Evolutionary conservation across 2,329 filamentous ascomycete genomes (phyloP), one percentile per base, ranked within the genome.

Genomic region (Polytolypa hystricis): DNA sequence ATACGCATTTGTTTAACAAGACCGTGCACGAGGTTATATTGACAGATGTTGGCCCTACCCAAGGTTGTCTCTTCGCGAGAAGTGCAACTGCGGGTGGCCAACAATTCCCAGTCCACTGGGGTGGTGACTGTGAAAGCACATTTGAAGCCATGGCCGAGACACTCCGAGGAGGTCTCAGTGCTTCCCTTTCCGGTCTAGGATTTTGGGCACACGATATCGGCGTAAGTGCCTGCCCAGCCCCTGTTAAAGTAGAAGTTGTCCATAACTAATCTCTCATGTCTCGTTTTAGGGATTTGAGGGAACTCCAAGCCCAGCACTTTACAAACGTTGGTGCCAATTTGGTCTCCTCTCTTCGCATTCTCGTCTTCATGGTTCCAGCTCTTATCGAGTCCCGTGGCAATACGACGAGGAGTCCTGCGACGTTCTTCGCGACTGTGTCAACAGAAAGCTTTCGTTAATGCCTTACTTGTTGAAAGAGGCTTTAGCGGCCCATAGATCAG

Each of bases 271-370:
- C n/a, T n/a, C n/a, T n/a, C n/a, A n/a, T n/a, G 12, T 12, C 7
- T 8, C 12, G 16, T 12, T 14, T 11, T 30, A 30, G 27, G 79
- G 78, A 0, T 82, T 84, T 47, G 80, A 84, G 51, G 80, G 80
- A 2, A 70, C 60, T 3, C 79, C 80, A 3, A 69, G 67, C 2
- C 76, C 74, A 0, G 77, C 74, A 62, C 72, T 84, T 47, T 84
- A 84, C 59, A 84, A 84, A 61, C 74, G 80, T 33, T 84, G 80
- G 80, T 78, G 84, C 4, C 78, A 78, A n/a, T 82, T 84, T 55
- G 80, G 80, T 0, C 66, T 84, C 1, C 60, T 84, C 27, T 82
- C 77, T 46, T 74, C 73, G 7, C 80, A 84, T 55, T 81, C 76
- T 25, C 70, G 79, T 10, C 66, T 84, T 8, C 80, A 84, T 52